These are phyloP conservation scores for Microdochium paspali DNA, from an alignment of 2,329 filamentous ascomycete genomes.

Conservation along the genomic window DNA sequence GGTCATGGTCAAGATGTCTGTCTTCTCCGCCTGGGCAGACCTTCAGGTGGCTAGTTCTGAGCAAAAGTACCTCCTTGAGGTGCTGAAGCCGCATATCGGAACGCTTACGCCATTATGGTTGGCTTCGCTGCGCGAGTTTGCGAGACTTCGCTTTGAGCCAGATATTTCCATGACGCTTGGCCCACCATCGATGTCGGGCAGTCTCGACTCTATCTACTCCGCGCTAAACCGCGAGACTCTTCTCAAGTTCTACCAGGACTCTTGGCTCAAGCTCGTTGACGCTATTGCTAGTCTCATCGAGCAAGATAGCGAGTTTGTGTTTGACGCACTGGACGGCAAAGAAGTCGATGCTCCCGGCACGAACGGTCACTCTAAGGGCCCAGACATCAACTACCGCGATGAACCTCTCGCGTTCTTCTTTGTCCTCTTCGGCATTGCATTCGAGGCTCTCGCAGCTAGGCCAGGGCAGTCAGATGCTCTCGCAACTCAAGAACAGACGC, in stretches of 20 bases:
- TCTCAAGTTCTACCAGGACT: conserved; percentile 91
- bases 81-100: conserved; percentile 83
- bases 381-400: conserved; percentile 94
- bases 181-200: conserved; percentile 70
- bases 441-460: conserved; percentile 85
- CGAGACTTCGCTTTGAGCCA: conserved; percentile 85
- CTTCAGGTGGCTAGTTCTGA: conserved; percentile 91
- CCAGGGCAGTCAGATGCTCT: conserved; percentile 57
- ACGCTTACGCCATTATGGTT: conserved; percentile 90
- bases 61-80: conserved; percentile 79
- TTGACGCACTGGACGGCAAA: conserved; percentile 90
- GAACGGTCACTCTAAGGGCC: conserved; percentile 48
- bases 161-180: conserved; percentile 90
- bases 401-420: conserved; percentile 99
- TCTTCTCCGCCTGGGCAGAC: conserved; percentile 96
- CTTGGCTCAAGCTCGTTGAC: conserved; percentile 93
- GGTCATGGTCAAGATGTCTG: conserved; percentile 96
- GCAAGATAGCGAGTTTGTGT: conserved; percentile 95
- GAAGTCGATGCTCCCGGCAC: conserved; percentile 37
- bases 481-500: conserved; percentile 65
- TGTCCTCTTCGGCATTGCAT: conserved; percentile 90
- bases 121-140: conserved; percentile 86
- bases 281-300: conserved; percentile 96
- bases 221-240: conserved; percentile 90
- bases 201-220: conserved; percentile 88